These are phyloP conservation scores for Ophiostoma perfectum DNA, from an alignment of 2,329 filamentous ascomycete genomes.

Conservation along the genomic window DNA sequence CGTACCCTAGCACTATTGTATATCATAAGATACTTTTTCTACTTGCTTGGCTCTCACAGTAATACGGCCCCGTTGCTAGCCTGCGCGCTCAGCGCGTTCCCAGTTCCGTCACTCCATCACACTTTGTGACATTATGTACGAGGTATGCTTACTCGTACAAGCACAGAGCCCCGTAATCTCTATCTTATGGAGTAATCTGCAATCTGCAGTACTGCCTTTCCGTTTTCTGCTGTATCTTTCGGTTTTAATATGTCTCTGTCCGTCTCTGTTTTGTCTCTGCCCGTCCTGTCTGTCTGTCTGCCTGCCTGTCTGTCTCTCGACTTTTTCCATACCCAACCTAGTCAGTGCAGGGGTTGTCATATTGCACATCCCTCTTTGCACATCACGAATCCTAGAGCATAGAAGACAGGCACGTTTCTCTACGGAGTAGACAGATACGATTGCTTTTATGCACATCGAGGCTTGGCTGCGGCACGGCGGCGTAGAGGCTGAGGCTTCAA, in stretches of 20 bases:
- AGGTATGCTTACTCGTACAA: background rate
- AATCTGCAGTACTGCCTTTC: background rate
- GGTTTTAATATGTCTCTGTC: background rate
- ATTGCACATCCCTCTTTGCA: background rate
- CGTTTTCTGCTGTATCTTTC: conserved; percentile 7
- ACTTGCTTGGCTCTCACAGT: background rate
- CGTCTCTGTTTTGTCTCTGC: background rate
- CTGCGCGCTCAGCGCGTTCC: background rate
- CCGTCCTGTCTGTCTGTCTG: background rate
- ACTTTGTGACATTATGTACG: background rate
- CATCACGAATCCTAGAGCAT: background rate
- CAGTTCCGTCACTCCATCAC: conserved; percentile 7
- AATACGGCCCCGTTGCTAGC: background rate
- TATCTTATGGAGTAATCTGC: background rate
- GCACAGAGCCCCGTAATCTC: background rate
- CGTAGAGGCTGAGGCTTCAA: too few species aligned
- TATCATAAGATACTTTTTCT: background rate
- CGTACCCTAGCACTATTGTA: background rate
- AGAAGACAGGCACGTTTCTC: too few species aligned
- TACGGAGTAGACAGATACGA: too few species aligned
- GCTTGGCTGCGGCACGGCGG: too few species aligned
- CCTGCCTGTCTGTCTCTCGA: too few species aligned
- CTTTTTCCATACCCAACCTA: background rate
- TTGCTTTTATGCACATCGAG: too few species aligned
- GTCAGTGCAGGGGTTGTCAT: background rate